These are phyloP conservation scores for Metschnikowia bowlesiae DNA, from an alignment of 805 yeast species.

Conservation along the genomic window DNA sequence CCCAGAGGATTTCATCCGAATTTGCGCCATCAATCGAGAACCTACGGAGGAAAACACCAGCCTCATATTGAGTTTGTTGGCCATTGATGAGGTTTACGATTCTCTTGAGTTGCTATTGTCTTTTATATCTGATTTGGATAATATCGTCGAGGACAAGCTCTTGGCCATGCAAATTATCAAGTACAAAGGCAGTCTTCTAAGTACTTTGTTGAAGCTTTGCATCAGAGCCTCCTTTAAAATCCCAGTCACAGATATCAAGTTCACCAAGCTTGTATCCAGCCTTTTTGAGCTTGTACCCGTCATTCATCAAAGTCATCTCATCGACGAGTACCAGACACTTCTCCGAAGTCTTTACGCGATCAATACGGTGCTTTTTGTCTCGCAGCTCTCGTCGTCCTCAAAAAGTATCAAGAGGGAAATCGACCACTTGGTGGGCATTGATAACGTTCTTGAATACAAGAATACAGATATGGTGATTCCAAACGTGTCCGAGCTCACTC, in stretches of 20 bases:
- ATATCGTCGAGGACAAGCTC: conserved; percentile 26
- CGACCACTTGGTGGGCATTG: conserved; percentile 31
- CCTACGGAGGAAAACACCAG: conserved; percentile 20
- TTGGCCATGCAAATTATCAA: conserved; percentile 36
- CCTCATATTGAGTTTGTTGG: conserved; percentile 21
- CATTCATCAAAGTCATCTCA: conserved; percentile 28
- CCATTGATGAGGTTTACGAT: conserved; percentile 26
- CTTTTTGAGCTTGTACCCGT: conserved; percentile 32
- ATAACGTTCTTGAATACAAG: conserved; percentile 16
- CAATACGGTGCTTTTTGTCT: conserved; percentile 24
- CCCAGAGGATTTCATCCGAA: conserved; percentile 33
- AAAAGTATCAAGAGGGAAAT: conserved; percentile 28
- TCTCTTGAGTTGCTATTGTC: conserved; percentile 26
- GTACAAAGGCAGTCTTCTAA: conserved; percentile 26
- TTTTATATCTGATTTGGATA: conserved; percentile 28
- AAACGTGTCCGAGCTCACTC: conserved; percentile 26
- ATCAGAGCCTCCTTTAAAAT: conserved; percentile 23
- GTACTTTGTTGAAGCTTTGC: conserved; percentile 26
- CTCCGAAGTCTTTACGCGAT: conserved; percentile 26
- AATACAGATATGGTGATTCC: conserved; percentile 12
- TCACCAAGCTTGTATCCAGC: conserved; percentile 20
- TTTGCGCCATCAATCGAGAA: conserved; percentile 23
- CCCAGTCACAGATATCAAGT: conserved; percentile 33
- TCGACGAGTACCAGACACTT: conserved; percentile 21
- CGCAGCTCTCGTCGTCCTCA: conserved; percentile 23